A percentile compares a stretch with the other conserved stretches of the same genome.
phyloP scores from a whole-genome alignment of 2,329 filamentous ascomycete species.

The Pseudovirgaria hyperparasitica region DNA sequence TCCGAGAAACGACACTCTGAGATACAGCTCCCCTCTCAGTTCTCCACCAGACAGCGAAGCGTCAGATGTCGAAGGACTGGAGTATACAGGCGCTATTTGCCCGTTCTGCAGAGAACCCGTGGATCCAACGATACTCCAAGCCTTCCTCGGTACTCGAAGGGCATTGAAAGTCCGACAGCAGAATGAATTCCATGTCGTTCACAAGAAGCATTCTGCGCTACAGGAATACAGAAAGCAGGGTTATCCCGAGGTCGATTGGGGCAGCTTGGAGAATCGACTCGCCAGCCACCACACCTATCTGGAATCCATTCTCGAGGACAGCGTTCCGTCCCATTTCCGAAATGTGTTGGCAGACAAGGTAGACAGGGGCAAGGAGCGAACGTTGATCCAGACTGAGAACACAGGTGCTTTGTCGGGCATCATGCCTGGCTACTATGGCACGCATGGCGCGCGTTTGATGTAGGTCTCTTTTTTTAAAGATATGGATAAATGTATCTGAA shows the following conservation, averaged over 20 bases:
- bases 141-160: constrained; percentile 15
- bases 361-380: constrained; percentile 45
- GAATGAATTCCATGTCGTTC: constrained; percentile 22
- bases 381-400: constrained; percentile 41
- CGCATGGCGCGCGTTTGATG: constrained; percentile 58
- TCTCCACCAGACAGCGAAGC: too few relatives aligned
- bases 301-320: constrained; percentile 45
- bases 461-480: constrained; percentile 30
- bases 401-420: constrained; percentile 35
- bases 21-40: too few relatives aligned
- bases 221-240: constrained; percentile 37
- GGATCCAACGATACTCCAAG: constrained; percentile 39
- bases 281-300: constrained; percentile 42
- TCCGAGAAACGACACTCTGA: too few relatives aligned
- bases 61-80: too few relatives aligned
- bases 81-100: constrained; percentile 39
- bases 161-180: constrained; percentile 46
- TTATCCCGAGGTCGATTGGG: constrained; percentile 66
- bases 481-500: constrained; percentile 5
- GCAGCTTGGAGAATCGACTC: constrained; percentile 45
- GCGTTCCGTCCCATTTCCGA: constrained; percentile 45
- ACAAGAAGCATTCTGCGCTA: constrained; percentile 18
- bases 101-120: constrained; percentile 55
- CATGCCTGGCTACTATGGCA: constrained; percentile 69
- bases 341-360: constrained; percentile 42